Percentiles rank a stretch among this genome's conserved stretches.
phyloP scores from a whole-genome alignment of 768 basidiomycete genomes.

The Coprinopsis sp. region DNA sequence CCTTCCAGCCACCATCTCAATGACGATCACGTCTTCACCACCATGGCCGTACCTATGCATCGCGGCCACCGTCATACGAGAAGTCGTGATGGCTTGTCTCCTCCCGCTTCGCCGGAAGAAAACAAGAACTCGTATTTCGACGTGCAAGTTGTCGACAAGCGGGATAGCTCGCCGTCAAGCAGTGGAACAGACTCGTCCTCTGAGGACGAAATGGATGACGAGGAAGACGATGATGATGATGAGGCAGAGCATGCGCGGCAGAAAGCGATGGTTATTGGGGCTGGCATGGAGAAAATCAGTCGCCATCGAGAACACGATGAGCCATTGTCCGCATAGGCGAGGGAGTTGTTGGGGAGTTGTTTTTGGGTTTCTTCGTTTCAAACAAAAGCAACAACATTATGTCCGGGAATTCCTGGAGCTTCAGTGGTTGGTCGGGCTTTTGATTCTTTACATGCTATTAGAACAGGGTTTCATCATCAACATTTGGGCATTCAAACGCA shows the following conservation, averaged over 20 bases:
- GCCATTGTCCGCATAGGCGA: neutral
- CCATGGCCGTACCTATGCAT: conserved; percentile 32
- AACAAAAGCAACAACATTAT: too few species aligned
- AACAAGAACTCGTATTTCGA: neutral
- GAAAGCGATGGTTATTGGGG: conserved; percentile 34
- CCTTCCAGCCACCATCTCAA: neutral
- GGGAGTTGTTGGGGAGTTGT: neutral
- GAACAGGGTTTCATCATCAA: too few species aligned
- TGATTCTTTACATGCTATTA: too few species aligned
- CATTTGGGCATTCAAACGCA: too few species aligned
- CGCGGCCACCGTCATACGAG: conserved; percentile 10
- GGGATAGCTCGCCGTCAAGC: neutral
- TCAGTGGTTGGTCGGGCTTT: neutral
- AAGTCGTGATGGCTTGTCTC: neutral
- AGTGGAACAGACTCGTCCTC: conserved; percentile 17
- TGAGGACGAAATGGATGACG: conserved; percentile 17
- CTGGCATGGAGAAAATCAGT: conserved; percentile 49
- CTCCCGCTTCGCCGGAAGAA: neutral
- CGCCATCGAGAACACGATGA: conserved; percentile 26
- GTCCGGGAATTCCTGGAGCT: too few species aligned
- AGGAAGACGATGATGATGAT: conserved; percentile 27
- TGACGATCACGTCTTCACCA: conserved; percentile 28
- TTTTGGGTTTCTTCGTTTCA: too few species aligned
- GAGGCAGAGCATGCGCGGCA: conserved; percentile 22
- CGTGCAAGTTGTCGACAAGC: neutral